A percentile compares a stretch with the other conserved stretches of the same genome.
These are phyloP conservation scores for Blastocrithidia nonstop DNA, from an alignment of 208 protist species.

Conservation along the genomic window DNA sequence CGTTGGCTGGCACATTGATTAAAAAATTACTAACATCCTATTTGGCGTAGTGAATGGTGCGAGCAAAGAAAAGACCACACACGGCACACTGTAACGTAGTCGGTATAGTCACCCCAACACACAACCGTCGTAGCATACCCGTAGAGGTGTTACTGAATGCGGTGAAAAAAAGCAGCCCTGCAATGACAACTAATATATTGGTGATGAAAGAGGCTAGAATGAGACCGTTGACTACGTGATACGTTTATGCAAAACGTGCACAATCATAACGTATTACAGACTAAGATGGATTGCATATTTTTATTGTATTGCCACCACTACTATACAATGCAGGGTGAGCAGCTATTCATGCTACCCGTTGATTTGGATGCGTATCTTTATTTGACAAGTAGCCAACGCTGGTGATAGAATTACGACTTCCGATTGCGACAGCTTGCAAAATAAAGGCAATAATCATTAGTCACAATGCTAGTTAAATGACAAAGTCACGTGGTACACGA, in stretches of 20 bases:
- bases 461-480: constrained; percentile 14
- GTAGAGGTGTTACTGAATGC: constrained; percentile 14
- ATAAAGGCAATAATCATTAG: constrained; percentile 24
- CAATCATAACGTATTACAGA: constrained; percentile 14
- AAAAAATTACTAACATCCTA: constrained; percentile 5
- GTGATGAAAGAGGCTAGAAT: constrained; percentile 31
- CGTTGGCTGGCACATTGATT: neutral
- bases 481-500: constrained; percentile 26
- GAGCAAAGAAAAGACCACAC: constrained; percentile 22
- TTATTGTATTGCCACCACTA: neutral
- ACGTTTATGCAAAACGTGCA: constrained; percentile 36
- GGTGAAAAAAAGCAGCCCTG: constrained; percentile 16
- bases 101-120: constrained; percentile 11
- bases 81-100: constrained; percentile 24
- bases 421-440: constrained; percentile 29
- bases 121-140: constrained; percentile 10
- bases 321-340: constrained; percentile 18
- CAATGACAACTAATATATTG: constrained; percentile 12
- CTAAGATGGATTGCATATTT: constrained; percentile 19
- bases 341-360: constrained; percentile 14
- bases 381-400: constrained; percentile 15
- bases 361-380: constrained; percentile 1
- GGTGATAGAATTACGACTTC: constrained; percentile 10
- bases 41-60: constrained; percentile 15
- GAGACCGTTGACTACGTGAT: constrained; percentile 30